These are phyloP conservation scores for Spatholobus suberectus DNA, from an alignment of 306 rosid species.

Conservation along the genomic window DNA sequence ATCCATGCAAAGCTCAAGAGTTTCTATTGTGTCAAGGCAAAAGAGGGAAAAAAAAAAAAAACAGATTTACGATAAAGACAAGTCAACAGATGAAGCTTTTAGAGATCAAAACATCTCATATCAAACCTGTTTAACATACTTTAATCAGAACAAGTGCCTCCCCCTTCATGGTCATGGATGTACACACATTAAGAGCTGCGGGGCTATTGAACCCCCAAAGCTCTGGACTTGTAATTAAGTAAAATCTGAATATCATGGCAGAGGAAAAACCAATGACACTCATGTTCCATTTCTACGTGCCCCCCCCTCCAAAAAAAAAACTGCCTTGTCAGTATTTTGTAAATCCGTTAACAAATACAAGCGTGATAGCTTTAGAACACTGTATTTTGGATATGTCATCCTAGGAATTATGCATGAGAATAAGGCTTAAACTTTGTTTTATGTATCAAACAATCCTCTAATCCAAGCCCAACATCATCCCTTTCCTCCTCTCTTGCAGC, in stretches of 20 bases:
- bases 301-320: neutral
- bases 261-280: neutral
- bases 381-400: neutral
- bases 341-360: conserved; percentile 20
- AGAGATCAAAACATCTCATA: neutral
- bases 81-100: neutral
- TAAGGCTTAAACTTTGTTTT: conserved; percentile 5
- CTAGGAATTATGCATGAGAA: neutral
- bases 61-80: neutral
- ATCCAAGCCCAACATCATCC: conserved; percentile 19
- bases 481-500: neutral
- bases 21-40: neutral
- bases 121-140: neutral
- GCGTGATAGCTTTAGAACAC: conserved; percentile 12
- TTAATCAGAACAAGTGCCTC: neutral
- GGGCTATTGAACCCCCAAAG: conserved; percentile 5
- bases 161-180: neutral
- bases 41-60: neutral
- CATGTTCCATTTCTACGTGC: neutral
- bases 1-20: neutral
- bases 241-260: neutral
- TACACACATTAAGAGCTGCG: neutral
- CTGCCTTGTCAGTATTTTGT: neutral
- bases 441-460: conserved; percentile 4
- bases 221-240: neutral